Evolutionary conservation across 2,329 filamentous ascomycete species (phyloP), one percentile per base, ranked within the genome.

Genomic region (Tolypocladium pustulatum): DNA sequence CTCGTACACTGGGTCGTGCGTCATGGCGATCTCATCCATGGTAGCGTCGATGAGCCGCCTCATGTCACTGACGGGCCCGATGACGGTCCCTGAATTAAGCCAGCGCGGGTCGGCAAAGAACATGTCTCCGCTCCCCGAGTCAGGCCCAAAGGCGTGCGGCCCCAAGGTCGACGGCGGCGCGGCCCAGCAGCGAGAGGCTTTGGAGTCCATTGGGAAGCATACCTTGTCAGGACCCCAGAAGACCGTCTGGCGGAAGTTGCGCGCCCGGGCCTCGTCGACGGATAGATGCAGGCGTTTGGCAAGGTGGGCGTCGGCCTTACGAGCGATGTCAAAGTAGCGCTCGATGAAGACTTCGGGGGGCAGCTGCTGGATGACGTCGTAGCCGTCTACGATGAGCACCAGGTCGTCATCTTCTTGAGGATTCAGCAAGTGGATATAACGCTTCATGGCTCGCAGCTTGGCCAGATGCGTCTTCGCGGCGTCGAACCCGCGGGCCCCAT

Each of bases 341-440:
- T 80, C 73, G 32, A 89, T 78, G 62, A 89, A 72, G 25, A 88
- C 75, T 49, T 86, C 80, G 3, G 83, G 79, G 0, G 85, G 84
- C 2, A 89, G 73, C 67, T 89, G 86, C 60, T 88, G 83, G 72
- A 84, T 83, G 1, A 84, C 76, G 60, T 88, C 83, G 67, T 83
- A 79, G 1, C 81, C 84, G 66, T 89, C 85, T 7, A 85, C 76
- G 54, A 88, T 75, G 59, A 88, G 71, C 9, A 87, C 78, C 34
- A 90, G 70, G 66, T 89, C 86, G 25, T 82, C 75, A 59, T 85
- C 69, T 5, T 71, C 65, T 10, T 61, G 64, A 2, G 57, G 37
- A 10, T 60, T 58, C 3, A 74, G 63, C 20, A 62, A 61, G 37
- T 70, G 59, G 17, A 75, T 64, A 57, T 75, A 74, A n/a, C 67